Conservation (phyloP, 352 stramenopile genomes). For the Pythium utonaiense region DNA sequence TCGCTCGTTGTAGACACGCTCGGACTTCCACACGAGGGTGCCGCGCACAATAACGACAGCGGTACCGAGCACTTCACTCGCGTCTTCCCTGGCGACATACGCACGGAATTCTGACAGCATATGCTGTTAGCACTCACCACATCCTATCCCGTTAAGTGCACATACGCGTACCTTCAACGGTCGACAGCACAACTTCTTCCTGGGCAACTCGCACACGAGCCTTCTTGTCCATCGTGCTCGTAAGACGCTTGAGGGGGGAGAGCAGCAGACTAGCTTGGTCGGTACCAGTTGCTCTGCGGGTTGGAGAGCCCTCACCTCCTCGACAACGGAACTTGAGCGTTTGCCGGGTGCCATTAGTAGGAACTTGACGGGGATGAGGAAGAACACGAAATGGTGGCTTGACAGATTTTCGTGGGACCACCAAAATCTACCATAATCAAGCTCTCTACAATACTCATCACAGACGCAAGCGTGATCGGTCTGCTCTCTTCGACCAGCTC, state of each 20-base stretch:
- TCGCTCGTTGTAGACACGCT: slow-evolving; percentile 4
- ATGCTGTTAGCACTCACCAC: not conserved
- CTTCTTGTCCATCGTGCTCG: slow-evolving; percentile 5
- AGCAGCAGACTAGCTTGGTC: slow-evolving; percentile 1
- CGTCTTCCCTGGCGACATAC: slow-evolving; percentile 5
- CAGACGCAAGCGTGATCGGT: not conserved
- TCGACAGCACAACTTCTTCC: slow-evolving; percentile 11
- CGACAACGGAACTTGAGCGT: slow-evolving; percentile 1
- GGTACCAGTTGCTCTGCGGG: slow-evolving; percentile 1
- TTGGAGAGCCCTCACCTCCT: slow-evolving; percentile 8
- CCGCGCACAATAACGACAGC: slow-evolving; percentile 11
- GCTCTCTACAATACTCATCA: not conserved
- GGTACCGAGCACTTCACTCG: not conserved
- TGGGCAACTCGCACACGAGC: not conserved
- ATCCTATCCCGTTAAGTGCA: not conserved
- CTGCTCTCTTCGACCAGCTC: not conserved
- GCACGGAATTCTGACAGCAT: slow-evolving; percentile 6
- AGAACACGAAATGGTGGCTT: not conserved
- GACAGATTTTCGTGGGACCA: not conserved
- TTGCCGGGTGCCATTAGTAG: not conserved
- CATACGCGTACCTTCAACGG: slow-evolving; percentile 7
- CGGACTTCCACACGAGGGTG: slow-evolving; percentile 18
- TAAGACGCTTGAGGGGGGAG: slow-evolving; percentile 10
- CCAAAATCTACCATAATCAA: not conserved
- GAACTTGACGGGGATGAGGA: not conserved